Evolutionary conservation across 2,329 filamentous ascomycete species (phyloP), one percentile per base, ranked within the genome.

Genomic region (Clarireedia sp.): DNA sequence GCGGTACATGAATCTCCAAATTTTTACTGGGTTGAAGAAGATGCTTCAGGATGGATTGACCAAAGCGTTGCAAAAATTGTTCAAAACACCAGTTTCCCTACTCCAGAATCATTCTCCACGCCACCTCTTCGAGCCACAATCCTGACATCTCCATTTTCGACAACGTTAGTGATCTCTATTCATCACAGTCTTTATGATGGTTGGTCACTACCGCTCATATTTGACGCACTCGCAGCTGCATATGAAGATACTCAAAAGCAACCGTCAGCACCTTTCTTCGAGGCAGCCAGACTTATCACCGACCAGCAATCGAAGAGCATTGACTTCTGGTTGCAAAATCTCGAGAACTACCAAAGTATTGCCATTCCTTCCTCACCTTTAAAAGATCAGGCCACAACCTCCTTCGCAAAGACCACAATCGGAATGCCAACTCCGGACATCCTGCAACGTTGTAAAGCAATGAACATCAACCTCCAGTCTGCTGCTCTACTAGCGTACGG

Each of bases 101-200:
- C 64, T 17, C 51, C 56, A 9, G 47, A 55, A 43, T 44, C 49
- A 9, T 51, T 51, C 24, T 51, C 49, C 10, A 41, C 14, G 5
- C 24, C 38, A 17, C 49, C 38, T 26, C 49, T 51, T 19, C 38
- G 26, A 19, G 38, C 19, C 17, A 51, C 24, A 10, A 19, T 43
- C 41, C 12, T 51, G 17, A 6, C 21, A 3, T 51, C 38, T 6
- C 26, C 24, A 7, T 63, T 56, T 46, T 57, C 60, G 16, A 61
- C 60, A 23, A 43, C 63, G 16, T 78, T 80, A 55, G 73, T 80
- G 14, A 64, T 78, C 56, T 77, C 75, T 1, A 76, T 79, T 68
- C 78, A 81, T 58, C 78, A 81, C 59, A 76, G 74, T 6, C 64
- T 81, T 0, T 81, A 81, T 57, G 78, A 82, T 52, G 78, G 78